Evolutionary conservation across 2,329 filamentous ascomycete species (phyloP).

Genomic region (Trichoderma koningii): DNA sequence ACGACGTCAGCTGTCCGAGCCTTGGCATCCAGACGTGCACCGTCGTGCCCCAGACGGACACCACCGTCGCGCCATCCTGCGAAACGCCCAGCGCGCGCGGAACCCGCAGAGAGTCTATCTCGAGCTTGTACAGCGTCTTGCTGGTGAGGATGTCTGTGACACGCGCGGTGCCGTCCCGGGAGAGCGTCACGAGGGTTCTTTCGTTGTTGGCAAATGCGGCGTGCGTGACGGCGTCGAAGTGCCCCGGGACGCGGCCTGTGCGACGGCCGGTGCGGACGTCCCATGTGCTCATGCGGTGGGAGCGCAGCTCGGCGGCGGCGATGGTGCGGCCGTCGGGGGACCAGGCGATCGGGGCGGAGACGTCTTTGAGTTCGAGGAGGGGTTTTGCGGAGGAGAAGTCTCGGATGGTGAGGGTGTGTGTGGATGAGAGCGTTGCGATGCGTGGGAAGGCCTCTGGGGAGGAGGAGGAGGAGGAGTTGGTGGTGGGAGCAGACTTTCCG

Average conservation of each 20-base stretch:
- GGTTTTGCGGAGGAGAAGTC: constrained; percentile 39
- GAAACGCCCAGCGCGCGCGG: constrained; percentile 42
- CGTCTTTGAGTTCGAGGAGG: constrained; percentile 38
- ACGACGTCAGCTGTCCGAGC: constrained; percentile 40
- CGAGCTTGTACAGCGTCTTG: constrained; percentile 43
- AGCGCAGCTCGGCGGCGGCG: constrained; percentile 36
- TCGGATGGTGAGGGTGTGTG: constrained; percentile 38
- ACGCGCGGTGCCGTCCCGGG: constrained; percentile 43
- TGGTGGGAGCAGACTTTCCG: neutral
- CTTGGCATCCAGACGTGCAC: constrained; percentile 44
- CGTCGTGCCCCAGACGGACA: constrained; percentile 44
- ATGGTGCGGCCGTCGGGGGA: constrained; percentile 38
- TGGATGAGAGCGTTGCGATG: constrained; percentile 38
- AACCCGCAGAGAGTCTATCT: constrained; percentile 35
- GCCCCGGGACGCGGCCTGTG: constrained; percentile 40
- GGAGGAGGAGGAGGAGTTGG: neutral
- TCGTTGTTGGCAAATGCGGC: constrained; percentile 36
- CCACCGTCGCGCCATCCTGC: constrained; percentile 39
- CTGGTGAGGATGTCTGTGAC: constrained; percentile 40
- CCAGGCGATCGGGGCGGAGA: constrained; percentile 39
- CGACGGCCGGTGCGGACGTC: constrained; percentile 36
- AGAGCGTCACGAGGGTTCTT: constrained; percentile 40
- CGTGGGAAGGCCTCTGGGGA: neutral
- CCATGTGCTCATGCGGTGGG: constrained; percentile 39
- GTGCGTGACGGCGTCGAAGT: constrained; percentile 44